Evolutionary conservation across 176 grass and related monocot genomes (phyloP), one percentile per base, ranked within the genome.

Genomic region (Carex cristatella): DNA sequence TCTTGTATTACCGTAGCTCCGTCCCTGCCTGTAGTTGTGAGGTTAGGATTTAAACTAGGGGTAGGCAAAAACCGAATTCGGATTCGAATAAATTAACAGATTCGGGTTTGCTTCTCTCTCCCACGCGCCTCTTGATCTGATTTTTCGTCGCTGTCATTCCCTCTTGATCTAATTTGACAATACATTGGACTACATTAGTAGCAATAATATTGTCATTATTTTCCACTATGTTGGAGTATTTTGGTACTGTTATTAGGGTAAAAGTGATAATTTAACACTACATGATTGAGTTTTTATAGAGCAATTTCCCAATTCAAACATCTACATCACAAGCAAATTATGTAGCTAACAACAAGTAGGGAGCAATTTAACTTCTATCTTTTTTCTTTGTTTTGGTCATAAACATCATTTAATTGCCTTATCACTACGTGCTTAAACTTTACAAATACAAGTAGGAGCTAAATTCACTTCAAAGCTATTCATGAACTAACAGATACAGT

Each of bases 371-470:
- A 35, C 13, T 69, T 61, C 19, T 23, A 61, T 23, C 59, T 15
- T 0, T 58, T 58, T 61, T 61, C 6, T 7, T 19, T 19, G n/a
- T 8, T 62, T 62, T 23, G 18, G n/a, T 62, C n/a, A 23, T 62
- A 62, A 62, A 2, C 15, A 62, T 5, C 3, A 62, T 62, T 60
- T 60, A 89, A 85, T 85, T 88, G 90, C 91, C 92, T 97, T 5
- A 90, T 84, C 30, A 89, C 67, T 78, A 87, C n/a, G 23, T 55
- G 46, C 48, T n/a, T 48, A 13, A 53, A 77, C 51, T 77, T 51
- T 28, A 56, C 73, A 77, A 23, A 27, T 76, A 49, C 12, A 76
- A 55, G 19, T 76, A 7, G 69, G 35, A 23, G 23, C 48, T 76
- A 31, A 66, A 33, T 11, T 66, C 64, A 37, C 28, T 33, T 14